A percentile compares a stretch with the other conserved stretches of the same genome.
phyloP scores from a whole-genome alignment of 1,284 basidiomycete species.

The Ganoderma resinaceum region DNA sequence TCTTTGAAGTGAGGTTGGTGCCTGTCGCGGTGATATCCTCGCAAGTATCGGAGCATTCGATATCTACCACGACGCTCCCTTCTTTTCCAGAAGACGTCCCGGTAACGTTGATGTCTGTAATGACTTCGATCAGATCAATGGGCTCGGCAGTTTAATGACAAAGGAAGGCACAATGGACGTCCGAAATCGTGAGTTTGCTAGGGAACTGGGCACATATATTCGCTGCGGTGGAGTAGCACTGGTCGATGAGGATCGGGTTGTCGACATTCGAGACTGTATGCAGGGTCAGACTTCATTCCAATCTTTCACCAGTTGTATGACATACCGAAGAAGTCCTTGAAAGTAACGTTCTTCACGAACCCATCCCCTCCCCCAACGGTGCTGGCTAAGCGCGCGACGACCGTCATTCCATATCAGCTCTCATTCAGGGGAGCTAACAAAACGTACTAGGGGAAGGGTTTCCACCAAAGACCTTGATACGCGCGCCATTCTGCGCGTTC shows the following conservation, averaged over 20 bases:
- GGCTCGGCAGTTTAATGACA: not conserved
- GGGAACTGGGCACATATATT: conserved; percentile 56
- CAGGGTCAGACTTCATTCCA: not conserved
- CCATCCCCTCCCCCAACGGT: conserved; percentile 62
- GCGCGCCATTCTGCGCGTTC: conserved; percentile 67
- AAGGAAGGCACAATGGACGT: conserved; percentile 44
- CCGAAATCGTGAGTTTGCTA: conserved; percentile 54
- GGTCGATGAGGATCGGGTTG: conserved; percentile 62
- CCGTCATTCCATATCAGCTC: not conserved
- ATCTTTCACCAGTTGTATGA: not conserved
- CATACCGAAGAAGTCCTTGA: conserved; percentile 48
- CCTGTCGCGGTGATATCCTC: conserved; percentile 45
- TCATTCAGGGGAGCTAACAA: not conserved
- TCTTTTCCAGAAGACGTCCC: conserved; percentile 47
- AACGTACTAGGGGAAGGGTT: conserved; percentile 38
- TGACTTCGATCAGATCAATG: not conserved
- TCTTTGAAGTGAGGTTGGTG: conserved; percentile 37
- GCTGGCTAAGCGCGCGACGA: conserved; percentile 30
- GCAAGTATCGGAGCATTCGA: conserved; percentile 48
- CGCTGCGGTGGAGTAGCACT: conserved; percentile 63
- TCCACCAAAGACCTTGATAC: conserved; percentile 75
- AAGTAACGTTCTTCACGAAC: conserved; percentile 65
- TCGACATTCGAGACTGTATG: conserved; percentile 55
- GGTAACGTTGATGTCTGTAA: conserved; percentile 44
- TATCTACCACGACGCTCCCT: conserved; percentile 46